phyloP scores from a whole-genome alignment of 108 stramenopile genomes.

The Aurantiochytrium sp. region DNA sequence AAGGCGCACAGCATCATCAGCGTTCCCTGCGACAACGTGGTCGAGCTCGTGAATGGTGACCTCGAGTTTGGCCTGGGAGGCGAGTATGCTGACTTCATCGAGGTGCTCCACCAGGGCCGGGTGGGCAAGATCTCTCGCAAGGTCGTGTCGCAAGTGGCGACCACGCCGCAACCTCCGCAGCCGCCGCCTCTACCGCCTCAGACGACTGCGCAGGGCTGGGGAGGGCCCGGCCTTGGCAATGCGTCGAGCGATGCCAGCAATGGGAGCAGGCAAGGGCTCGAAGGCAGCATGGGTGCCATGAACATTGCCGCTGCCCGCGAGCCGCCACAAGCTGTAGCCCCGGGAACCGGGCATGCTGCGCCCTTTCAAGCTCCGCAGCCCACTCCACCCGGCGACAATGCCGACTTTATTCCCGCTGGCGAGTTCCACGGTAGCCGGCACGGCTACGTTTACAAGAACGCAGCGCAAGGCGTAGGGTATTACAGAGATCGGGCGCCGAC shows the following conservation, averaged over 20 bases:
- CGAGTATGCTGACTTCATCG: not conserved
- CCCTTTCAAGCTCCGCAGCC: not conserved
- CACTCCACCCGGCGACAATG: not conserved
- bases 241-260: not conserved
- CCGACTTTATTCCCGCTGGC: not conserved
- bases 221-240: not conserved
- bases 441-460: not conserved
- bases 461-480: not conserved
- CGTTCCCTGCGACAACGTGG: conserved; percentile 4
- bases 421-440: not conserved
- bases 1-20: not conserved
- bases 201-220: not conserved
- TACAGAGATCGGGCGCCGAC: not conserved
- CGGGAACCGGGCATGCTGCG: not conserved
- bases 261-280: not conserved
- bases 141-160: not conserved
- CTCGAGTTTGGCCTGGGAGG: not conserved
- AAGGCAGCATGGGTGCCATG: too few relatives aligned
- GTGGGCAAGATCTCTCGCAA: not conserved
- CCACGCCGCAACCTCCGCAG: not conserved
- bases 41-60: not conserved
- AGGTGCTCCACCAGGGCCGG: not conserved
- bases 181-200: not conserved
- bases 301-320: too few relatives aligned
- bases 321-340: not conserved